Conservation (phyloP, 768 basidiomycete genomes). For the Leccinum imitatum region DNA sequence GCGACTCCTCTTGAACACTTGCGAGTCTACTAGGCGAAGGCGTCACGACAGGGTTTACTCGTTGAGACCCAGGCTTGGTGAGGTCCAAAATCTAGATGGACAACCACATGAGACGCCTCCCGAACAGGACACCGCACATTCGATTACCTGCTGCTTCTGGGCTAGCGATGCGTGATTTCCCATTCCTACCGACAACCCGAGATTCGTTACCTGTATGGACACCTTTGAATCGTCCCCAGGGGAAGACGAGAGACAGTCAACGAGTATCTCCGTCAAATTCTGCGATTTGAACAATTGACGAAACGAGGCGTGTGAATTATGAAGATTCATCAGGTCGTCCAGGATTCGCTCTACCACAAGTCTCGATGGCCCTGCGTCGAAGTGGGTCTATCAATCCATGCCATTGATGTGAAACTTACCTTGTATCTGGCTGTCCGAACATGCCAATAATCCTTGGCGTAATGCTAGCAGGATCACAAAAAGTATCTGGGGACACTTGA, state of each 20-base stretch:
- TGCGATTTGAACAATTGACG: conserved; percentile 73
- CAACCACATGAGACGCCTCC: neutral
- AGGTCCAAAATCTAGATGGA: conserved; percentile 54
- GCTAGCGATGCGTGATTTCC: conserved; percentile 56
- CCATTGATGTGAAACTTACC: neutral
- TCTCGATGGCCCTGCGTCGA: conserved; percentile 23
- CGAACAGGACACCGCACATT: neutral
- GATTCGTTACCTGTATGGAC: conserved; percentile 67
- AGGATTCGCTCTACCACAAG: conserved; percentile 39
- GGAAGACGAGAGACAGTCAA: conserved; percentile 60
- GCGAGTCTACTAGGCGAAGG: conserved; percentile 17
- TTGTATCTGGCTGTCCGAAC: conserved; percentile 19
- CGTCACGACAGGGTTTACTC: neutral
- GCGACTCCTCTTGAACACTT: conserved; percentile 34
- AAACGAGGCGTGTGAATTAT: conserved; percentile 63
- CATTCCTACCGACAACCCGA: conserved; percentile 65
- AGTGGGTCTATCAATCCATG: neutral
- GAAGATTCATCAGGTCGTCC: conserved; percentile 68
- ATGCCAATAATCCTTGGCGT: conserved; percentile 50
- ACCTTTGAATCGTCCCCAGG: conserved; percentile 28
- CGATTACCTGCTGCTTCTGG: conserved; percentile 74
- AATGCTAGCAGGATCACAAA: conserved; percentile 71
- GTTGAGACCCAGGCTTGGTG: conserved; percentile 37
- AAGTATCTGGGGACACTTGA: conserved; percentile 66
- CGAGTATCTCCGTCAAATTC: conserved; percentile 63